Evolutionary conservation across 257 asterid species (phyloP), one percentile per base, ranked within the genome.

Genomic region (Primulina tabacum): DNA sequence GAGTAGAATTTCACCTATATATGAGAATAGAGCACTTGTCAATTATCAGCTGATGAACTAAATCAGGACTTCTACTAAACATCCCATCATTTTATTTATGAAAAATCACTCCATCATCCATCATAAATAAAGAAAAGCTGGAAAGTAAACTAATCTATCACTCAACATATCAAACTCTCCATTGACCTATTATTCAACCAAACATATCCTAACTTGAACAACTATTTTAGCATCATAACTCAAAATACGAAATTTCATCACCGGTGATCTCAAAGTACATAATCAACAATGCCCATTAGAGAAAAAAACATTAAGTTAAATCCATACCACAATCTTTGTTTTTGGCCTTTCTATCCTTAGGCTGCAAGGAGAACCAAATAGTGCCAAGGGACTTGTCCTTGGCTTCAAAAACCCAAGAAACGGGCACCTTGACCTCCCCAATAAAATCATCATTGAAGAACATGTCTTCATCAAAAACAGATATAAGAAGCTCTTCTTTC

Each of bases 391-490:
- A 88, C 62, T 84, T 89, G 69, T 86, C 95, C 47, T 64, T 67
- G n/a, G 98, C 82, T 59, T 94, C 99, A 26, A 94, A 89, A 72
- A 94, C 94, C 61, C 76, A 84, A 76, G 69, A 75, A 37, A 91
- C 47, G 6, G 92, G 92, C 58, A 94, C 76, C 64, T 84, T 88
- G 67, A 94, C 81, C 83, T 81, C 90, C 17, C 99, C 99, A 63
- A 91, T 87, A 80, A 89, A 89, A 77, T 91, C 98, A 79, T 88
- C 96, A 65, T 91, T 87, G 77, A 86, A 89, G 82, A 89, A 94
- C 88, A 89, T 94, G 70, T 91, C 99, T 69, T 91, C 98, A 69
- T 92, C 98, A 58, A 94, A 77, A 66, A 94, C 99, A 37, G 87
- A 78, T 10, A 94, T 26, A 34, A 83, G 69, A 70, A 94, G 95